Percentiles rank a stretch among this genome's conserved stretches.
Evolutionary conservation across 305 asterid genomes (phyloP).

Genomic region (Rubia peregrina): DNA sequence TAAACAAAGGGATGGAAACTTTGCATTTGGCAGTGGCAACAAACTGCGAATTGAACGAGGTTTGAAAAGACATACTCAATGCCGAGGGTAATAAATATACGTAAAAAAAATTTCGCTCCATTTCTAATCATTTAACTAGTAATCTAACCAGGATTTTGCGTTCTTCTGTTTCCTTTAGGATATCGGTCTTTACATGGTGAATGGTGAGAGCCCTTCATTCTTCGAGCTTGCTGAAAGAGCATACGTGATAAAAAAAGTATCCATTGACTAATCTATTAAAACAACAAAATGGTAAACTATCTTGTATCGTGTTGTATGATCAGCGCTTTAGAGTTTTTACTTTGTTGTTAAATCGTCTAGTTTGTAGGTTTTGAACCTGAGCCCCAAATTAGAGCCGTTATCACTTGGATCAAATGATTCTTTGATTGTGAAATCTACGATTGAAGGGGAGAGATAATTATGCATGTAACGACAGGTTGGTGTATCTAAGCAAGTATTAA

Average conservation of each 20-base stretch:
- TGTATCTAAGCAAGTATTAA: too few species aligned
- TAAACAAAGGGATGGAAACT: constrained; percentile 11
- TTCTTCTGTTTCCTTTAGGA: constrained; percentile 38
- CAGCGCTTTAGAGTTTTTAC: not conserved
- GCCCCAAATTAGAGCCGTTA: constrained; percentile 67
- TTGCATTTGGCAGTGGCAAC: constrained; percentile 55
- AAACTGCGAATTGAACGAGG: constrained; percentile 72
- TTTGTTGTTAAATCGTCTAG: constrained; percentile 5
- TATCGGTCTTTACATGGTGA: constrained; percentile 70
- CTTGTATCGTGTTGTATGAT: not conserved
- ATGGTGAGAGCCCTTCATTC: constrained; percentile 72
- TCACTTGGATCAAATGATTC: constrained; percentile 47
- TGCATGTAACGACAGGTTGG: too few species aligned
- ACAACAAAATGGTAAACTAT: constrained; percentile 54
- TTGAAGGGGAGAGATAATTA: constrained; percentile 50
- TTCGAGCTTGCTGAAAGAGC: constrained; percentile 91
- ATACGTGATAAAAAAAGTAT: constrained; percentile 77
- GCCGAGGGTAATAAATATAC: constrained; percentile 93
- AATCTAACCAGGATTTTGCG: not conserved
- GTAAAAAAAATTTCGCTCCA: constrained; percentile 34
- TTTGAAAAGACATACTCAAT: constrained; percentile 87
- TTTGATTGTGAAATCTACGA: constrained; percentile 82
- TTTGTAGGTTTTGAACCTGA: constrained; percentile 78
- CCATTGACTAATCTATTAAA: constrained; percentile 70
- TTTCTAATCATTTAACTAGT: not conserved